Conservation (phyloP, 306 rosid genomes). For the Ammopiptanthus mongolicus region DNA sequence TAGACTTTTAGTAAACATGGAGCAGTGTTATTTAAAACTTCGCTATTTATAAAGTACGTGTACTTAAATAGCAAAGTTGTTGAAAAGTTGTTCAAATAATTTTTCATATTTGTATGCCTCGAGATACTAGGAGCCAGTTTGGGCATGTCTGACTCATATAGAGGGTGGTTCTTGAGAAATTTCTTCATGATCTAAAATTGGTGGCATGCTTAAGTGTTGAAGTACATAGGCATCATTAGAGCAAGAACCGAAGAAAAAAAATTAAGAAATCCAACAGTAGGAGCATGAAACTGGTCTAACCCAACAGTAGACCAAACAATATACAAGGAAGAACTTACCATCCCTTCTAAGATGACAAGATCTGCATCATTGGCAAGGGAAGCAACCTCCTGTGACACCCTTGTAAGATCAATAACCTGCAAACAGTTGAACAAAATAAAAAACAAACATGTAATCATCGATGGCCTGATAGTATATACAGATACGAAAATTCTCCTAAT, state of each 20-base stretch:
- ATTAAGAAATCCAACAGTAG: background rate
- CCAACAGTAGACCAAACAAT: background rate
- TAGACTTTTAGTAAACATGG: too few relatives aligned
- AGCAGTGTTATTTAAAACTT: too few relatives aligned
- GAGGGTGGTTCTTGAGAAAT: too few relatives aligned
- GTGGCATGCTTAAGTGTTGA: background rate
- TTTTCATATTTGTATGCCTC: too few relatives aligned
- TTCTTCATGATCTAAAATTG: background rate
- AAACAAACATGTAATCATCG: background rate
- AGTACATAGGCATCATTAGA: background rate
- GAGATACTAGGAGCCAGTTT: too few relatives aligned
- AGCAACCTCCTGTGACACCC: slow-evolving; percentile 77
- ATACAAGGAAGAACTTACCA: slow-evolving; percentile 51
- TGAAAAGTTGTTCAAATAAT: too few relatives aligned
- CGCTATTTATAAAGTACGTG: too few relatives aligned
- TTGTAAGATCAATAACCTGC: slow-evolving; percentile 79
- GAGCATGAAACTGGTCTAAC: too few relatives aligned
- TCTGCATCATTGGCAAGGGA: slow-evolving; percentile 69
- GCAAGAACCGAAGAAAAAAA: background rate
- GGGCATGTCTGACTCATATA: too few relatives aligned
- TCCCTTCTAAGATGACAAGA: slow-evolving; percentile 85
- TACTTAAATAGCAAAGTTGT: too few relatives aligned
- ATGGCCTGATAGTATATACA: background rate
- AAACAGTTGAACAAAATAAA: slow-evolving; percentile 14
- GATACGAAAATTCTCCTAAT: background rate